Evolutionary conservation across 441 rosid genomes (phyloP), one percentile per base, ranked within the genome.

Genomic region (Viola pubescens): DNA sequence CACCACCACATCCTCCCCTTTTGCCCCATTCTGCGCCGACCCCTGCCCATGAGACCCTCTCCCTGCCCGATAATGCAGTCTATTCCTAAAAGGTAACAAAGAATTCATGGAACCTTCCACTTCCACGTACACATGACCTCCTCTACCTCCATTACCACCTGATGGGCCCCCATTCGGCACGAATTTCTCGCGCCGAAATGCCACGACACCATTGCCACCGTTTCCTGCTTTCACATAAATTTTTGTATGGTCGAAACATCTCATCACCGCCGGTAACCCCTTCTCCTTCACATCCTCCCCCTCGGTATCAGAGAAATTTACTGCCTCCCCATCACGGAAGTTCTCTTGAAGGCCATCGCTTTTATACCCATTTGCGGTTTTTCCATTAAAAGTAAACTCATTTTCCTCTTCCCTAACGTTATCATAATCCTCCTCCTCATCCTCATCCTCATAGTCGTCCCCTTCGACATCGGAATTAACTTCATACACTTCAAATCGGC

Each of bases 61-160:
- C 40, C 81, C 89, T 0, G 86, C 96, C 73, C 98, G 76, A 46
- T 74, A 88, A 85, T 91, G 98, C 64, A 91, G 78, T 19, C 86
- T 73, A 45, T 85, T 91, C 54, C 98, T 72, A 73, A 91, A 91
- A 0, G 92, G 87, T 59, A 88, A 58, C 69, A 88, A 66, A 5
- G 98, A 91, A 64, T 88, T 86, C 92, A 91, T 82, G 3, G 95
- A 81, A 8, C 74, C 78, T 37, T 86, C 95, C 9, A 88, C 98
- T 66, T 85, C 88, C 55, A 91, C 67, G 56, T 83, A 83, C 52
- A 88, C 89, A 70, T 88, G 81, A 37, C 96, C 98, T 39, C 96
- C 98, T 70, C 82, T 85, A n/a, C 96, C 96, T 54, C 96, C 96
- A 63, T 91, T 91, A 12, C 98, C 98, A 11, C 98, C 96, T 0